These are phyloP conservation scores for Talaromyces sp. DNA, from an alignment of 2,329 filamentous ascomycete genomes.

Conservation along the genomic window DNA sequence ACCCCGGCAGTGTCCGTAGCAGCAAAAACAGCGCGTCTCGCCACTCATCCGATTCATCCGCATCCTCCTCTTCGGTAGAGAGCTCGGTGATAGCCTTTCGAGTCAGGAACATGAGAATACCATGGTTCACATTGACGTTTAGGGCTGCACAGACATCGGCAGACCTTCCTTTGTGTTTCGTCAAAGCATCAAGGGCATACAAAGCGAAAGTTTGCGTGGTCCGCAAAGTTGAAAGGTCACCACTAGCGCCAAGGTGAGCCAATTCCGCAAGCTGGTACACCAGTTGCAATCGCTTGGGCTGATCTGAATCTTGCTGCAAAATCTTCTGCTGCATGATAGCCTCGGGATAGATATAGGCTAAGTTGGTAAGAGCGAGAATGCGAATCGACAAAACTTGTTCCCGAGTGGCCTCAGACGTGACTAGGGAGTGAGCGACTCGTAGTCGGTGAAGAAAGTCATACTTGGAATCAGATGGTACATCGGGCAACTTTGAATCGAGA, in stretches of 20 bases:
- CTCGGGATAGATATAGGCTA: conserved; percentile 85
- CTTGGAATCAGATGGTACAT: conserved; percentile 65
- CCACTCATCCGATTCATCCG: conserved; percentile 76
- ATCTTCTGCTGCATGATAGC: conserved; percentile 78
- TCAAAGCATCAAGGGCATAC: conserved; percentile 76
- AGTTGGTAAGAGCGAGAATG: conserved; percentile 79
- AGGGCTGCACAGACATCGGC: conserved; percentile 84
- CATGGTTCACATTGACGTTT: conserved; percentile 93
- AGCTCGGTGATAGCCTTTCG: conserved; percentile 85
- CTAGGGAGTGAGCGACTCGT: conserved; percentile 75
- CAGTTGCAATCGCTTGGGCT: conserved; percentile 81
- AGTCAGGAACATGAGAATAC: conserved; percentile 86
- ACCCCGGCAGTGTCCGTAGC: conserved; percentile 70
- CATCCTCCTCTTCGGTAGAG: conserved; percentile 52
- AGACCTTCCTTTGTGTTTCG: conserved; percentile 69
- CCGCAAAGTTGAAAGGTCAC: conserved; percentile 61
- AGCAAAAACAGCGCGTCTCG: conserved; percentile 85
- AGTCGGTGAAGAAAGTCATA: conserved; percentile 84
- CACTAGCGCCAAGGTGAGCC: conserved; percentile 73
- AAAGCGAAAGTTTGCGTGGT: conserved; percentile 79
- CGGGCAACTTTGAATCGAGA: conserved; percentile 43
- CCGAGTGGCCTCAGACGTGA: conserved; percentile 59
- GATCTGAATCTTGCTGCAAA: conserved; percentile 79
- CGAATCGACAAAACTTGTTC: conserved; percentile 75
- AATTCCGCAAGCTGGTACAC: conserved; percentile 89